Percentiles rank a stretch among this genome's conserved stretches.
phyloP scores from a whole-genome alignment of 345 rosid genomes.

The Passiflora organensis region DNA sequence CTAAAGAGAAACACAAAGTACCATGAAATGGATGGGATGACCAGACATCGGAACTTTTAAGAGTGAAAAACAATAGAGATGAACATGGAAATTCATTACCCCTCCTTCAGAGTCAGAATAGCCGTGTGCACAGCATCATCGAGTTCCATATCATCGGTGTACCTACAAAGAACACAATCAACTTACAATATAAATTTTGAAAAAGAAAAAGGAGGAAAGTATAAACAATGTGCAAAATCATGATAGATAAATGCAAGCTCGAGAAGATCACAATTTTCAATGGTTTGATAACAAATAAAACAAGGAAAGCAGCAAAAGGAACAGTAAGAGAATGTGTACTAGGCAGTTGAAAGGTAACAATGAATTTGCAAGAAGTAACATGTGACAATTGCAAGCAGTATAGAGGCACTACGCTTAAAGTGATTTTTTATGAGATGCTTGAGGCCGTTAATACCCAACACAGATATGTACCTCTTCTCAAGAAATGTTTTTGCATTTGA shows the following conservation, averaged over 20 bases:
- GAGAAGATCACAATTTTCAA: too few species aligned
- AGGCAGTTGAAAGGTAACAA: too few species aligned
- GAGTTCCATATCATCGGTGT: conserved; percentile 95
- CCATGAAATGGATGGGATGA: background rate
- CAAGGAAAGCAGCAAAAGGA: too few species aligned
- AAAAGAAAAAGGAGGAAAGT: background rate
- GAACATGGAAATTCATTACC: conserved; percentile 34
- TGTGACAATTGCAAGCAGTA: too few species aligned
- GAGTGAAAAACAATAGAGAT: background rate
- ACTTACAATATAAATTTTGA: background rate
- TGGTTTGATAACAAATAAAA: too few species aligned
- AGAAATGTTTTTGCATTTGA: conserved; percentile 91
- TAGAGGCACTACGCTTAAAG: background rate
- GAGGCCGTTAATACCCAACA: background rate
- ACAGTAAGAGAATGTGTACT: too few species aligned
- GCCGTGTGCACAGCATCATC: conserved; percentile 99
- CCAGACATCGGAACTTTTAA: background rate
- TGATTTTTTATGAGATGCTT: too few species aligned
- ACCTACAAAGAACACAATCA: conserved; percentile 29
- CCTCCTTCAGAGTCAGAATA: conserved; percentile 84
- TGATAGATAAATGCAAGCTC: too few species aligned
- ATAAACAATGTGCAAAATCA: too few species aligned
- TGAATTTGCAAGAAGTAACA: too few species aligned
- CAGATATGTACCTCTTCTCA: conserved; percentile 80
- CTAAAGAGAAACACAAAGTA: background rate